Base-by-base conservation (phyloP, 306 rosid genomes). In the Rosa rugosa region DNA sequence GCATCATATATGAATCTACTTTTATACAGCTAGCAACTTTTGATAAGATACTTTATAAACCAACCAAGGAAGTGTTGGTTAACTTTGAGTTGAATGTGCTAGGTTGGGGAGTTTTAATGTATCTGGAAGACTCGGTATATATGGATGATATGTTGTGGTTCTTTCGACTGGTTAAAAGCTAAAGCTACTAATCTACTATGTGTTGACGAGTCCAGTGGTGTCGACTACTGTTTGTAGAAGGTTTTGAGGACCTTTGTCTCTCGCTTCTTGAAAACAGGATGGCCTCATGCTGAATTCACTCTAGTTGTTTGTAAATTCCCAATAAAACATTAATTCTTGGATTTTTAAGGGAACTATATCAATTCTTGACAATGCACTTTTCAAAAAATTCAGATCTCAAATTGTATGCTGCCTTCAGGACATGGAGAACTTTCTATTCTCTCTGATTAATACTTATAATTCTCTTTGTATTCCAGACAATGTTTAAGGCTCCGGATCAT, bases 401-500 rank as follows among this genome's bases (percentile, higher is more conserved):
- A 64, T 59, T 74, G 54, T 41, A 41, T 57, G 77, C 67, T n/a
- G n/a, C n/a, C n/a, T n/a, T n/a, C n/a, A n/a, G n/a, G n/a, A n/a
- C 56, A 7, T 12, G 1, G 13, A 40, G 12, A 40, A 74, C 41
- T 57, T 8, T 56, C 40, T 40, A 23, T 44, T 36, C 23, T 41
- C 7, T 69, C 3, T 75, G 11, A 46, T 6, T 60, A 27, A 8
- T 57, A 17, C 71, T 57, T 81, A 69, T 71, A 27, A 54, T 62
- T 67, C 18, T 53, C 60, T 63, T 63, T 77, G 36, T 71, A 18
- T 77, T 79, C 42, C 42, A 77, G 81, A 84, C 76, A 56, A 86
- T 95, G 98, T 47, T 86, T 23, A 95, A 84, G 87, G 81, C 85
- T 50, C 98, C 98, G 0, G 94, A 89, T 46, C 95, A 95, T 86